Percentiles rank a stretch among this genome's conserved stretches.
Evolutionary conservation across 495 filamentous ascomycete species (phyloP).

Genomic region (Penicillium samsonianum): DNA sequence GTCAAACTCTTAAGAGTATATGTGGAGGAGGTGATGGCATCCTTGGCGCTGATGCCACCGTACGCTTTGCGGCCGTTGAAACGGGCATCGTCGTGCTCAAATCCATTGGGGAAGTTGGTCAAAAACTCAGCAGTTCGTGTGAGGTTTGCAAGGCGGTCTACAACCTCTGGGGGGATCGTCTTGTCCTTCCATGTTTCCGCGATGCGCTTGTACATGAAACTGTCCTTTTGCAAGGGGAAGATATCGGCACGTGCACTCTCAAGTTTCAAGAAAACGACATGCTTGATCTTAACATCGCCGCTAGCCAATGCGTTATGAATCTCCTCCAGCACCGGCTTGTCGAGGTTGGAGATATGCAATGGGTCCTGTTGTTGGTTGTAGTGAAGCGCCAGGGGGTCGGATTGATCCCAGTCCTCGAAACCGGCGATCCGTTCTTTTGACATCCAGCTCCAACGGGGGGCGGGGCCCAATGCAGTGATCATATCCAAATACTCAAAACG

Average conservation of each 20-base stretch:
- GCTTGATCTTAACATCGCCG: slow-evolving; percentile 49
- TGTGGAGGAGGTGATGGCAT: slow-evolving; percentile 47
- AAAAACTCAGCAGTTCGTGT: slow-evolving; percentile 45
- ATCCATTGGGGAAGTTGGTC: slow-evolving; percentile 44
- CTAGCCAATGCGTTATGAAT: slow-evolving; percentile 35
- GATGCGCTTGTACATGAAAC: slow-evolving; percentile 42
- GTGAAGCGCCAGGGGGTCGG: slow-evolving; percentile 25
- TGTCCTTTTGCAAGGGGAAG: slow-evolving; percentile 49
- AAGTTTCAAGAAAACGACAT: slow-evolving; percentile 49
- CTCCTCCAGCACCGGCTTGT: slow-evolving; percentile 39
- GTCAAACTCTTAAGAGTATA: slow-evolving; percentile 51
- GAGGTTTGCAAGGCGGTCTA: slow-evolving; percentile 38
- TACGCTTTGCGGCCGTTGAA: slow-evolving; percentile 31
- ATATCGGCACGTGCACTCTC: slow-evolving; percentile 53
- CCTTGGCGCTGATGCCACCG: slow-evolving; percentile 47
- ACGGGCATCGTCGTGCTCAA: slow-evolving; percentile 27
- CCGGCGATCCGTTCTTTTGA: slow-evolving; percentile 27
- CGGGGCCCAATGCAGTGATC: slow-evolving; percentile 20
- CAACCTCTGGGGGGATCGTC: slow-evolving; percentile 29
- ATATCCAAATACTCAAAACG: too few relatives aligned
- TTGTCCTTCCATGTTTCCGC: slow-evolving; percentile 35
- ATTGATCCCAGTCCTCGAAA: slow-evolving; percentile 36
- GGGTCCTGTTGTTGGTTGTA: slow-evolving; percentile 44
- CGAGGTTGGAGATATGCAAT: slow-evolving; percentile 48
- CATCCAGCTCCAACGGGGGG: slow-evolving; percentile 34